A percentile compares a stretch with the other conserved stretches of the same genome.
Conservation (phyloP, 2,329 filamentous ascomycete genomes). For the Penicillium sp. region DNA sequence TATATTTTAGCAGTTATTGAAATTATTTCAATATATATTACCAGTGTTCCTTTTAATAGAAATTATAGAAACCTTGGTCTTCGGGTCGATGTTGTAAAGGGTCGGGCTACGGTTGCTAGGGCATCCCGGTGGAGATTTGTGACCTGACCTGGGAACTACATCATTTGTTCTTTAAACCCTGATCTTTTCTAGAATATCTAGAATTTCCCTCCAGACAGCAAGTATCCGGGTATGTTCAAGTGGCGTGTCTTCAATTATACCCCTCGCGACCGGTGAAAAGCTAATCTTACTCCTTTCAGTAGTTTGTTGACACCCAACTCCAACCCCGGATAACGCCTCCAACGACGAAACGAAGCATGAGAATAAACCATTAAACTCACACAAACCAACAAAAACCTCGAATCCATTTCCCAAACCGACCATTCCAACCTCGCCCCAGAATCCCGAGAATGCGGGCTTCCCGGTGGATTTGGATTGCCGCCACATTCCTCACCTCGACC, state of each 20-base stretch:
- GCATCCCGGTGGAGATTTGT: constrained; percentile 32
- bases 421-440: neutral
- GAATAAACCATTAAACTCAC: neutral
- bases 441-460: constrained; percentile 34
- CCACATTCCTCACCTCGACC: constrained; percentile 31
- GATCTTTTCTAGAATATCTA: neutral
- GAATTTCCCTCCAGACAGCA: neutral
- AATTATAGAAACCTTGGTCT: neutral
- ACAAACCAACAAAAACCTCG: neutral
- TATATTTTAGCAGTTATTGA: neutral
- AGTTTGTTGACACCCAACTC: constrained; percentile 33
- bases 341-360: constrained; percentile 12
- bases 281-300: constrained; percentile 30
- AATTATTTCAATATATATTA: neutral
- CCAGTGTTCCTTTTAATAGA: neutral
- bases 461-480: constrained; percentile 32
- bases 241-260: neutral
- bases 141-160: constrained; percentile 25
- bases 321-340: constrained; percentile 9
- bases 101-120: constrained; percentile 34
- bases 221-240: neutral
- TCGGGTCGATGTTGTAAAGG: constrained; percentile 4
- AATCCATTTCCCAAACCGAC: neutral
- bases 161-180: constrained; percentile 14
- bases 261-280: constrained; percentile 2